Conservation (phyloP, 2,329 filamentous ascomycete species). For the Aaosphaeria pasadenensis region DNA sequence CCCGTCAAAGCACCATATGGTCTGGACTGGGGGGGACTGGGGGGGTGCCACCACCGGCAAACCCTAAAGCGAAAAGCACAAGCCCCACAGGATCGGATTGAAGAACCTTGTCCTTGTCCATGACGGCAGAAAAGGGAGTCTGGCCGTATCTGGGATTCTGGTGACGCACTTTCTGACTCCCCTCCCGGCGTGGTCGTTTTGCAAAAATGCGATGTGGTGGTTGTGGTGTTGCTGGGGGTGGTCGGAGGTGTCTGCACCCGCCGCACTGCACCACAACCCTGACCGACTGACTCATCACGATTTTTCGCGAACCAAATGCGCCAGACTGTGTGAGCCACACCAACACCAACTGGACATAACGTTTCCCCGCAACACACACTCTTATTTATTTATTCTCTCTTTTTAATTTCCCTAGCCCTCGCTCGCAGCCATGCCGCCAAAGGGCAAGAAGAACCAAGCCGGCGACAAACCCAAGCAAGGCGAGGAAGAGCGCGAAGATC, state of each 20-base stretch:
- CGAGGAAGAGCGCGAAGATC: constrained; percentile 60
- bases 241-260: constrained; percentile 12
- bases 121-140: too few relatives aligned
- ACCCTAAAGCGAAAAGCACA: too few relatives aligned
- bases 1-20: too few relatives aligned
- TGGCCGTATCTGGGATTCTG: too few relatives aligned
- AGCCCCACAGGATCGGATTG: too few relatives aligned
- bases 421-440: constrained; percentile 43
- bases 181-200: too few relatives aligned
- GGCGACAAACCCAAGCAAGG: constrained; percentile 35
- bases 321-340: not conserved
- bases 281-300: constrained; percentile 2
- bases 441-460: constrained; percentile 44
- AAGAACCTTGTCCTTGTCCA: too few relatives aligned
- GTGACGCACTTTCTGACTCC: too few relatives aligned
- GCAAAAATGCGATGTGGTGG: not conserved
- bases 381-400: too few relatives aligned
- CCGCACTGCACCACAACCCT: constrained; percentile 6
- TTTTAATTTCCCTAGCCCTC: not conserved
- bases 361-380: not conserved
- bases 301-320: constrained; percentile 1
- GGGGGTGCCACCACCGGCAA: too few relatives aligned
- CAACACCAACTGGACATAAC: constrained; percentile 6
- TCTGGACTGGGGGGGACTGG: too few relatives aligned
- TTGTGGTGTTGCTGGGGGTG: constrained; percentile 15